Evolutionary conservation across 2,329 filamentous ascomycete species (phyloP), one percentile per base, ranked within the genome.

Genomic region (Beauveria brongniartii): DNA sequence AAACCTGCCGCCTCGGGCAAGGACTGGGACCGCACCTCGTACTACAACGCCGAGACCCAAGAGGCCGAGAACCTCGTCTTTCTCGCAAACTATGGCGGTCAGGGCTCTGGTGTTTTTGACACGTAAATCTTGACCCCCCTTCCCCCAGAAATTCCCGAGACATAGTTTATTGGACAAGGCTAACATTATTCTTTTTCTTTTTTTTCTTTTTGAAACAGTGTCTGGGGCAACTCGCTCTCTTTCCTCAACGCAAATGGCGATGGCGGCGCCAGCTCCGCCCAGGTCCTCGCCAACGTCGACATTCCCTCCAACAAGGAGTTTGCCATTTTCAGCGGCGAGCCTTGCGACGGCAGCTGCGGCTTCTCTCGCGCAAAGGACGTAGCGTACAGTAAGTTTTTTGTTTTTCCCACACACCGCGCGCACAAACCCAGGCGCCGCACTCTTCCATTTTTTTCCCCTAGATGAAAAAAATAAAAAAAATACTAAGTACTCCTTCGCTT

Each of bases 81-180:
- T 68, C 71, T 81, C 44, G 79, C 73, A 40, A 80, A 81, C 69
- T 74, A 78, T 44, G 79, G 79, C 48, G 76, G 75, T 44, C 67
- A 73, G 20, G 72, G 74, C 0, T 78, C 77, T 40, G 73, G 79
- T 47, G 71, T 73, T 40, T 80, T 69, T 60, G 76, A 79, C 60
- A 73, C 66, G 77, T 79, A 64, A 72, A 77, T 73, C n/a, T 58
- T 22, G 26, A 28, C 3, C 40, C 2, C 16, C 16, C 14, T 41
- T 6, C 16, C 40, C 16, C 16, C 0, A 43, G 30, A 34, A 24
- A 24, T 5, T 24, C 0, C 1, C 14, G 12, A 14, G 30, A 34
- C 30, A 34, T 22, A 22, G 22, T 22, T 22, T 14, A 34, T 34
- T 34, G 10, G 10, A 12, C 4, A 34, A 34, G 12, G 12, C 30